Evolutionary conservation across 202 grass and related monocot genomes (phyloP).

Genomic region (Carex arenaria): DNA sequence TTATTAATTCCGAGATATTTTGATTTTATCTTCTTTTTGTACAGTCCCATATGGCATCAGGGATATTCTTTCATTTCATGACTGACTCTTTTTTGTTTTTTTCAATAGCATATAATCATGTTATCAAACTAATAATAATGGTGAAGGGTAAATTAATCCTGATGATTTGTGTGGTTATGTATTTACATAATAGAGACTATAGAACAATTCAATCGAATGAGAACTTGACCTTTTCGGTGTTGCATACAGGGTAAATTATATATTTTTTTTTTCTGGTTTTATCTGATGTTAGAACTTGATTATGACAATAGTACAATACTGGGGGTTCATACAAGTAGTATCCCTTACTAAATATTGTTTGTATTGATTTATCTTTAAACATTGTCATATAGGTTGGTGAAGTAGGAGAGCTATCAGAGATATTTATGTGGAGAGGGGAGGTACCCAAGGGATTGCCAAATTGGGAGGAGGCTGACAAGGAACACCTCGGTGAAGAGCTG

Average conservation of each 20-base stretch:
- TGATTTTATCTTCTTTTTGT: no score
- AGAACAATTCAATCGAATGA: no score
- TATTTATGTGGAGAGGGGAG: conserved; percentile 88
- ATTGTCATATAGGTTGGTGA: conserved; percentile 43
- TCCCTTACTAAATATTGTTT: background rate
- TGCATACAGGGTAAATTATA: no score
- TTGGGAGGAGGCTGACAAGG: conserved; percentile 62
- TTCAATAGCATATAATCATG: background rate
- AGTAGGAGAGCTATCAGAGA: conserved; percentile 77
- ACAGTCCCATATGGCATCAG: background rate
- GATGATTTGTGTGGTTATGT: background rate
- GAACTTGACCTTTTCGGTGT: no score
- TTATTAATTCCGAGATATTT: no score
- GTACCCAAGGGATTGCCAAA: conserved; percentile 51
- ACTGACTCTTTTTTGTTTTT: no score
- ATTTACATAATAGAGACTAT: background rate
- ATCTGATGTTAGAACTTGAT: background rate
- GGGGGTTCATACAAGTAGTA: background rate
- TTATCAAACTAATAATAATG: background rate
- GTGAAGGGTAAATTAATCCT: background rate
- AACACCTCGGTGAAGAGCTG: conserved; percentile 87
- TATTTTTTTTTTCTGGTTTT: background rate
- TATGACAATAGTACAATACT: background rate
- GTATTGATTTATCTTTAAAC: background rate
- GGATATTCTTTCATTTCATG: background rate